These are phyloP conservation scores for Starmerella etchellsii DNA, from an alignment of 805 yeast species.

Conservation along the genomic window DNA sequence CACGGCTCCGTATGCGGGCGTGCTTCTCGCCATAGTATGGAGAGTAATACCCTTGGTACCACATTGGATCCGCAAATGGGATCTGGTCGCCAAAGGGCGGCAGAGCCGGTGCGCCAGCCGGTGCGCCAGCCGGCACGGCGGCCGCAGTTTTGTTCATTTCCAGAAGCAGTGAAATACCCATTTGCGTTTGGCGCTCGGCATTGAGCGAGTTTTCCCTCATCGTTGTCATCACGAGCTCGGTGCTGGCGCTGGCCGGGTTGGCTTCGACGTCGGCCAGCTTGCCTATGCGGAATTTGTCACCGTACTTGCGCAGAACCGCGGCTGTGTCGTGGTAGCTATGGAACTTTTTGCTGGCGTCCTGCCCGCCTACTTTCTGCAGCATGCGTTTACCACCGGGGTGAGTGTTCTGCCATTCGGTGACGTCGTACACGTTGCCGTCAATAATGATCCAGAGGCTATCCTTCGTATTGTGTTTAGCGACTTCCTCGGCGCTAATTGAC, in stretches of 20 bases:
- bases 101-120: slow-evolving; percentile 6
- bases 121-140: slow-evolving; percentile 11
- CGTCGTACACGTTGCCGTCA: slow-evolving; percentile 67
- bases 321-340: slow-evolving; percentile 34
- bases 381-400: slow-evolving; percentile 80
- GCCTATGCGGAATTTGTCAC: slow-evolving; percentile 27
- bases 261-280: slow-evolving; percentile 10
- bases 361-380: slow-evolving; percentile 66
- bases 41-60: slow-evolving; percentile 34
- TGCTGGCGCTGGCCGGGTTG: neutral
- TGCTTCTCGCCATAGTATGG: slow-evolving; percentile 31
- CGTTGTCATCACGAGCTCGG: neutral
- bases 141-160: neutral
- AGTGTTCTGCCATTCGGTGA: slow-evolving; percentile 52
- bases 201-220: neutral
- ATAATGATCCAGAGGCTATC: slow-evolving; percentile 77
- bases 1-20: slow-evolving; percentile 29
- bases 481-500: slow-evolving; percentile 32
- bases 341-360: slow-evolving; percentile 59
- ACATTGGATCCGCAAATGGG: slow-evolving; percentile 33
- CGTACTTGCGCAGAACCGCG: slow-evolving; percentile 27
- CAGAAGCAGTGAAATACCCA: neutral
- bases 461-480: slow-evolving; percentile 57
- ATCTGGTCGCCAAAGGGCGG: slow-evolving; percentile 25
- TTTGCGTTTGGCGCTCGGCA: neutral